Percentiles rank a stretch among this genome's conserved stretches.
Evolutionary conservation across 345 rosid genomes (phyloP).

Genomic region (Alliaria petiolata): DNA sequence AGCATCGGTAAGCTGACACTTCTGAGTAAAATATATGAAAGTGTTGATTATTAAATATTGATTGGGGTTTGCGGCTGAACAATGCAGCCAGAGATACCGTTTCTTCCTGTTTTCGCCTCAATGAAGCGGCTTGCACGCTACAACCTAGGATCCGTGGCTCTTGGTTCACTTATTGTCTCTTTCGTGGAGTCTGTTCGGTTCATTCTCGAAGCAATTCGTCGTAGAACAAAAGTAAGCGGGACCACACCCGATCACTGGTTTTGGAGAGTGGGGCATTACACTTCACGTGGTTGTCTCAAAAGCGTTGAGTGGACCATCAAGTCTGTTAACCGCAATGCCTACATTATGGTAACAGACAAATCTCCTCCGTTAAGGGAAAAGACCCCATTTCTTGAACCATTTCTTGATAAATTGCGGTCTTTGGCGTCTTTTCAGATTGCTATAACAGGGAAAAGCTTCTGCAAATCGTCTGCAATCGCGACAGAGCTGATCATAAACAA

Average conservation of each 20-base stretch:
- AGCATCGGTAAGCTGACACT: conserved; percentile 54
- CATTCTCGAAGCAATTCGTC: conserved; percentile 86
- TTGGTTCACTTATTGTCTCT: conserved; percentile 82
- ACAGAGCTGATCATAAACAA: conserved; percentile 86
- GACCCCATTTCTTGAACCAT: neutral
- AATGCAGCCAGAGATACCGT: conserved; percentile 86
- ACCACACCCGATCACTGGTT: conserved; percentile 60
- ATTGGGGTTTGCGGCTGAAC: neutral
- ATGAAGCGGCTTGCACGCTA: conserved; percentile 86
- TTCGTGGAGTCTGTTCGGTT: conserved; percentile 91
- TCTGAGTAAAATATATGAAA: neutral
- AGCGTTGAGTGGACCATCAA: conserved; percentile 75
- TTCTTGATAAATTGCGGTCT: neutral
- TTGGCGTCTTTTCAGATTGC: conserved; percentile 62
- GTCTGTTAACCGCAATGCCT: conserved; percentile 92
- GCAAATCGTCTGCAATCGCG: conserved; percentile 72
- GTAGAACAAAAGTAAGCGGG: conserved; percentile 55
- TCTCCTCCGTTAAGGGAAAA: neutral
- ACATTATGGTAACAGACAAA: conserved; percentile 69
- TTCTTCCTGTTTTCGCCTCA: conserved; percentile 92
- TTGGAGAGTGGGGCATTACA: conserved; percentile 49
- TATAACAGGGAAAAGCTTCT: conserved; percentile 92
- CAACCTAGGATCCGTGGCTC: conserved; percentile 92
- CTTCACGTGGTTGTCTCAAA: conserved; percentile 57
- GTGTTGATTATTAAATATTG: neutral